Evolutionary conservation across 2,329 filamentous ascomycete species (phyloP).

Genomic region (Cryphonectria nitschkei): DNA sequence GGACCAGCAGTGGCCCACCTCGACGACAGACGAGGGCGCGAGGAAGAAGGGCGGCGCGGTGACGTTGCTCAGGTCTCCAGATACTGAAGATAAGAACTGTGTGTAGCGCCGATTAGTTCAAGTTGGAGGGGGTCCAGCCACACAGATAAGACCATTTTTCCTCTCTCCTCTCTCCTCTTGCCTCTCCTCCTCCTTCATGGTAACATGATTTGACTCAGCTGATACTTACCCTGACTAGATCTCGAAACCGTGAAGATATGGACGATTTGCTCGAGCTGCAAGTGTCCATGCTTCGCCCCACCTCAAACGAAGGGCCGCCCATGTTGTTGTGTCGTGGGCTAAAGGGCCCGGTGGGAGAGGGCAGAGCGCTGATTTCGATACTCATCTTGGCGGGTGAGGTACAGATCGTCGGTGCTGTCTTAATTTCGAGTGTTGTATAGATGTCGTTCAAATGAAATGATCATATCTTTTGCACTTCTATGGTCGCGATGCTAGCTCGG

Average conservation of each 20-base stretch:
- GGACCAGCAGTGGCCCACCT: conserved; percentile 55
- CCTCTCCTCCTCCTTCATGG: too few species aligned
- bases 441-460: not conserved
- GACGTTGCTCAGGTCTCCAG: conserved; percentile 56
- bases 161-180: not conserved
- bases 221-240: conserved; percentile 38
- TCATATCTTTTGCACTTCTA: not conserved
- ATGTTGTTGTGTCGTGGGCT: conserved; percentile 23
- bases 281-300: conserved; percentile 3
- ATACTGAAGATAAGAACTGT: conserved; percentile 43
- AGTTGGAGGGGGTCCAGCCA: too few species aligned
- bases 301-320: conserved; percentile 5
- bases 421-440: not conserved
- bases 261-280: conserved; percentile 12
- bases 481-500: not conserved
- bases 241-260: conserved; percentile 37
- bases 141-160: too few species aligned
- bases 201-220: not conserved
- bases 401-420: not conserved
- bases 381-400: conserved; percentile 16
- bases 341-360: conserved; percentile 24
- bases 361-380: conserved; percentile 21
- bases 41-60: conserved; percentile 56
- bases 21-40: conserved; percentile 52
- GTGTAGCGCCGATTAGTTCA: not conserved